phyloP scores from a whole-genome alignment of 2,329 filamentous ascomycete species.

The Pseudogymnoascus sp. region DNA sequence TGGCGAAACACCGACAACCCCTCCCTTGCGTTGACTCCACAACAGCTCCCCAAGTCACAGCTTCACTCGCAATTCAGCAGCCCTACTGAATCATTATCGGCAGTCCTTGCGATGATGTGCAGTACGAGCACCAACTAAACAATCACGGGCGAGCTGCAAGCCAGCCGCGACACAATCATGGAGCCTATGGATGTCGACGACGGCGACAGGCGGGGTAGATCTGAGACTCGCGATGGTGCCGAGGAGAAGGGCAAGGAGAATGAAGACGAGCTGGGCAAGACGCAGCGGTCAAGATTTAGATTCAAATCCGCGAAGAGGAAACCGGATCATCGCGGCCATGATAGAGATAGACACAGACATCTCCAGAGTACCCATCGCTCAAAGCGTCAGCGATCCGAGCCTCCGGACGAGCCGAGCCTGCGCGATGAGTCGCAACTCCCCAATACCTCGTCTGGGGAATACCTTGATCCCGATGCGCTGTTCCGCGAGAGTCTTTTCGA shows the following conservation, averaged over 20 bases:
- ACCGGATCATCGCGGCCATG: conserved; percentile 13
- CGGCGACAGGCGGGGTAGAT: conserved; percentile 2
- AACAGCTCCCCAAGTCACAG: not conserved
- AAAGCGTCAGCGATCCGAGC: conserved; percentile 19
- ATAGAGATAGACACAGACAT: conserved; percentile 13
- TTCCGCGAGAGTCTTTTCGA: conserved; percentile 95
- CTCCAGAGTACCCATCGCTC: conserved; percentile 17
- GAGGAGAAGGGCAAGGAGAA: not conserved
- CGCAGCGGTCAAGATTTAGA: conserved; percentile 24
- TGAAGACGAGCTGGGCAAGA: conserved; percentile 16
- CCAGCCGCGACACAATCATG: conserved; percentile 1
- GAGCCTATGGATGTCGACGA: conserved; percentile 6
- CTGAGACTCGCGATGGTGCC: not conserved
- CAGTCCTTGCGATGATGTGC: conserved; percentile 2
- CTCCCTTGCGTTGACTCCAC: not conserved
- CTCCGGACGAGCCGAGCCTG: conserved; percentile 31
- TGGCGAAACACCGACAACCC: not conserved
- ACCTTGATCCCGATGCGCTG: conserved; percentile 62
- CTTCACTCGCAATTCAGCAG: not conserved
- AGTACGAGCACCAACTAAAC: not conserved
- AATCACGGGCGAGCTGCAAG: conserved; percentile 7
- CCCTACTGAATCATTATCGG: not conserved
- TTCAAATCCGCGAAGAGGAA: conserved; percentile 28
- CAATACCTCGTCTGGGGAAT: conserved; percentile 32
- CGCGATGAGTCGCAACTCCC: conserved; percentile 37